A percentile compares a stretch with the other conserved stretches of the same genome.
Evolutionary conservation across 2,329 filamentous ascomycete species (phyloP).

Genomic region (Colletotrichum incanum): DNA sequence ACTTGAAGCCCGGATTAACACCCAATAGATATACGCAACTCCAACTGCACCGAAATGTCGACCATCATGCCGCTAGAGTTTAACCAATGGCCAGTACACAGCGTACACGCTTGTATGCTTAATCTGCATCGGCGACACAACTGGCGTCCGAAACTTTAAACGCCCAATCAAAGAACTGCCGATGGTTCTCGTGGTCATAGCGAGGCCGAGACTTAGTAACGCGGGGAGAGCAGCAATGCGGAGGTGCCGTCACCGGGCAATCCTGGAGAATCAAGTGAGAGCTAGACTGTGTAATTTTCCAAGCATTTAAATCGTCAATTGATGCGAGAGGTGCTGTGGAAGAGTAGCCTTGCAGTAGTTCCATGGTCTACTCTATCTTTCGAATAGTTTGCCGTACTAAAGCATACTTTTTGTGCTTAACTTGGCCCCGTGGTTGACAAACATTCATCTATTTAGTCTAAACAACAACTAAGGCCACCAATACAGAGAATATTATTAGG

Average conservation of each 20-base stretch:
- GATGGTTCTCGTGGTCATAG: constrained; percentile 15
- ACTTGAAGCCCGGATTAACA: neutral
- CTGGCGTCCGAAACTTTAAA: constrained; percentile 20
- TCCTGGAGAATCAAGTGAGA: constrained; percentile 4
- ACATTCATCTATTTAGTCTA: neutral
- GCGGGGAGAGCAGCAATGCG: constrained; percentile 24
- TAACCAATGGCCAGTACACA: neutral
- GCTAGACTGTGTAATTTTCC: neutral
- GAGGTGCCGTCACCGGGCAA: constrained; percentile 15
- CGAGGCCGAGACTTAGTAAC: constrained; percentile 3
- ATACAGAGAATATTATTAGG: too few species aligned
- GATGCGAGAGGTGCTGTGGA: neutral
- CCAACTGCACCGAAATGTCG: neutral
- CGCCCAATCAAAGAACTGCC: constrained; percentile 30
- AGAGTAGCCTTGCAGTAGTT: too few species aligned
- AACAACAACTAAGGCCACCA: neutral
- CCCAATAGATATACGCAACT: neutral
- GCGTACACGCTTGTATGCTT: neutral
- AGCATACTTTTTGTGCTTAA: neutral
- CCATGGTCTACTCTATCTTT: too few species aligned
- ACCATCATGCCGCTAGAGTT: constrained; percentile 12
- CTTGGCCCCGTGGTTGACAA: neutral
- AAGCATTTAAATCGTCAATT: neutral
- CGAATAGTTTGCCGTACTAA: neutral
- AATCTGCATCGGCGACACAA: constrained; percentile 10